Base-by-base conservation (phyloP, 768 basidiomycete genomes). In the Sarcodon sp. region DNA sequence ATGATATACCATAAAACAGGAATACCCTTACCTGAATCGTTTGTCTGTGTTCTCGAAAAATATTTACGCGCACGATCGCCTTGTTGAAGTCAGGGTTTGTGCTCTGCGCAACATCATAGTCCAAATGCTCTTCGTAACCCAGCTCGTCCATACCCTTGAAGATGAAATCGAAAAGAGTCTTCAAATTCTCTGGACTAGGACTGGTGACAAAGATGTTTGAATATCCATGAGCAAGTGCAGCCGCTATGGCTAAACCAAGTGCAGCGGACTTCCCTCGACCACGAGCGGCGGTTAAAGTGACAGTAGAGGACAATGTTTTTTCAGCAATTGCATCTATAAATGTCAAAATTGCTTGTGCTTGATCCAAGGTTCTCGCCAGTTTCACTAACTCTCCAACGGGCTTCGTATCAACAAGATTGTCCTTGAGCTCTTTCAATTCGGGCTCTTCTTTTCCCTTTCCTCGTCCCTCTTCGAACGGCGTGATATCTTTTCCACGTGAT, bases 201-300 rank as follows among this genome's bases (percentile, higher is more conserved):
- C 87, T 91, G 8, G 96, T 99, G 46, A 99, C 90, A 61, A 98
- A 99, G 50, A 98, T 89, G 64, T 99, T 99, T 46, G 87, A 86
- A 61, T 98, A 98, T 21, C 91, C 92, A 57, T 96, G 87, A 1
- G 82, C 85, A 16, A 98, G 70, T 1, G 96, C 93, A 10, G 90
- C 85, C 1, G 94, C 87, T 51, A 98, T 88, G 1, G 92, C 88
- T 44, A 99, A 68, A 35, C 96, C 96, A n/a, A 99, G 69, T 0
- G 93, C 90, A 11, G 96, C 93, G 16, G 89, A 93, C 64, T 99
- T 99, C 48, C 96, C 96, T 15, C 96, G 82, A 51, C 96, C 96
- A 61, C 96, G 83, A 8, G 78, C 84, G 48, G 96, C 93, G 1
- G 96, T 98, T 11, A 99, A 76, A 0, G 96, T 87, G 39, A 97